Conservation (phyloP, 2,329 filamentous ascomycete genomes). For the Amauroascus verrucosus region DNA sequence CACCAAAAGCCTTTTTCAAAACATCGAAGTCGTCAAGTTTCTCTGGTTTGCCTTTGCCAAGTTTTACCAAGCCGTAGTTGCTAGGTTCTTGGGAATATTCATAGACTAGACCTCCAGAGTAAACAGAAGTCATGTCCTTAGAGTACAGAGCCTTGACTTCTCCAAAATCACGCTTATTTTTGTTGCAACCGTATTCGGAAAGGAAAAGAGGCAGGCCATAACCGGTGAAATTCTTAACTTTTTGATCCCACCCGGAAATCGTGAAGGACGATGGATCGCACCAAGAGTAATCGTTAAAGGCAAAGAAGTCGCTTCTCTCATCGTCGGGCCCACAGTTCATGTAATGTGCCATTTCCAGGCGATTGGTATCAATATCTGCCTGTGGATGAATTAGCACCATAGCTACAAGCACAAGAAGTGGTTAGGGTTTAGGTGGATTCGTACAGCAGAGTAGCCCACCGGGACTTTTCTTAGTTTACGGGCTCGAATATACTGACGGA, state of each 20-base stretch:
- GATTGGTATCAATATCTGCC: constrained; percentile 76
- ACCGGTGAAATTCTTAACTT: constrained; percentile 76
- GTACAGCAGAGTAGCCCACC: constrained; percentile 57
- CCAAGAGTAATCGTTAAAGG: constrained; percentile 75
- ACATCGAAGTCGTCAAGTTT: constrained; percentile 54
- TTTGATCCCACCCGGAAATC: constrained; percentile 70
- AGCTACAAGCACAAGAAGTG: neutral
- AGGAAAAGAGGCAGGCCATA: constrained; percentile 89
- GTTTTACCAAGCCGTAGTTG: constrained; percentile 67
- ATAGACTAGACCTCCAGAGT: constrained; percentile 93
- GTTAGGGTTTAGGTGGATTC: constrained; percentile 9
- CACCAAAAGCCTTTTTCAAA: constrained; percentile 43
- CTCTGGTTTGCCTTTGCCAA: constrained; percentile 45
- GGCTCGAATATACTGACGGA: constrained; percentile 57
- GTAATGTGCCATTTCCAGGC: constrained; percentile 75
- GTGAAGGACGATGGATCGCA: constrained; percentile 70
- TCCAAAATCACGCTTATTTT: constrained; percentile 67
- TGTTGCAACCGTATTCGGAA: constrained; percentile 87
- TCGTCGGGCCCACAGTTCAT: constrained; percentile 88
- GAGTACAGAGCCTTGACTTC: constrained; percentile 74
- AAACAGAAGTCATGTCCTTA: constrained; percentile 72
- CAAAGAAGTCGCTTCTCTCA: constrained; percentile 75
- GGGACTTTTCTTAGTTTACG: constrained; percentile 56
- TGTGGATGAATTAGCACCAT: constrained; percentile 12
- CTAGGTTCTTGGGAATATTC: constrained; percentile 77